Evolutionary conservation across 1,284 basidiomycete genomes (phyloP).

Genomic region (Trametes polyzona): DNA sequence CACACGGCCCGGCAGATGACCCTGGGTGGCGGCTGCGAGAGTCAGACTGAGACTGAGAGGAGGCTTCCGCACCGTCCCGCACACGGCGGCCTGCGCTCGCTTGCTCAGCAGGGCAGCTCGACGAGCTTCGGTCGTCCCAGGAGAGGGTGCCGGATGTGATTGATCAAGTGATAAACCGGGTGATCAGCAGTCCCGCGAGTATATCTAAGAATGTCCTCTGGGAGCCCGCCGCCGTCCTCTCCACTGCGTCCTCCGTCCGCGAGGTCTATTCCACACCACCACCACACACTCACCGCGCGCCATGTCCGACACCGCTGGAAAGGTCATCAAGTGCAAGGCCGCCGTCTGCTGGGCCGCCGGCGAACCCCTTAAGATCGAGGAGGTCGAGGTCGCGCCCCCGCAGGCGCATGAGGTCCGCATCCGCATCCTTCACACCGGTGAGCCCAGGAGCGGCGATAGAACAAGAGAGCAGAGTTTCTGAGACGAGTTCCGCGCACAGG

Average conservation of each 20-base stretch:
- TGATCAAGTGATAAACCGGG: constrained; percentile 32
- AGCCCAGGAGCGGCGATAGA: constrained; percentile 27
- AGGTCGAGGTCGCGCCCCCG: constrained; percentile 93
- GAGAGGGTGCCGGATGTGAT: constrained; percentile 14
- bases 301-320: constrained; percentile 74
- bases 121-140: constrained; percentile 19
- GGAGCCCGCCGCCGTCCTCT: constrained; percentile 10
- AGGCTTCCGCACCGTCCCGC: constrained; percentile 17
- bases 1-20: constrained; percentile 19
- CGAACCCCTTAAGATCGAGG: constrained; percentile 87
- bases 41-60: no score
- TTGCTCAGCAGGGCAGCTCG: constrained; percentile 20
- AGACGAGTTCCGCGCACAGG: constrained; percentile 47
- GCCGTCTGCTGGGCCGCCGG: constrained; percentile 97
- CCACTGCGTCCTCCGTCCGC: constrained; percentile 8
- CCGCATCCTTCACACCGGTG: constrained; percentile 88
- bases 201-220: constrained; percentile 23
- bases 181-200: constrained; percentile 18
- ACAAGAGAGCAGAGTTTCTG: constrained; percentile 3
- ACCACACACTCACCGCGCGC: constrained; percentile 15
- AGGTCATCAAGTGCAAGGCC: constrained; percentile 90
- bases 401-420: constrained; percentile 92
- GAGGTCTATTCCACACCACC: neutral
- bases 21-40: neutral
- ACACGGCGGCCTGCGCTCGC: constrained; percentile 7